Conservation (phyloP, 2,329 filamentous ascomycete species). For the Verticillium klebahnii region DNA sequence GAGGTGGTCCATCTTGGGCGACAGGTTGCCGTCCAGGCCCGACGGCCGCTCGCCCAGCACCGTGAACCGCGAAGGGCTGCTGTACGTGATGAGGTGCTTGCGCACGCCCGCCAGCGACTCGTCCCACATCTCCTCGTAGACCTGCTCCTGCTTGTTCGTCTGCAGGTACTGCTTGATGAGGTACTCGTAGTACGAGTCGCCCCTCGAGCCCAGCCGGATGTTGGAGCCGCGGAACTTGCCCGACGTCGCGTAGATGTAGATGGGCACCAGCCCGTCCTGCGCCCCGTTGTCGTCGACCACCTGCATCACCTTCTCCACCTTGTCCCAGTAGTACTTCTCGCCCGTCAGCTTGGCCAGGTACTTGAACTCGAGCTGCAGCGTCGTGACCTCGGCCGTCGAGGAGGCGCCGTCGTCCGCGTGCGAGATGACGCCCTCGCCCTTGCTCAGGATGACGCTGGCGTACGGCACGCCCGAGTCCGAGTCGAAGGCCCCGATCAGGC, state of each 20-base stretch:
- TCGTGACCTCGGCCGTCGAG: conserved; percentile 90
- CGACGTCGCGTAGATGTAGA: conserved; percentile 76
- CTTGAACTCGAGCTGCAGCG: conserved; percentile 92
- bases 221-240: conserved; percentile 80
- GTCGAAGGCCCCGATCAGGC: conserved; percentile 82
- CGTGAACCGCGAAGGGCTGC: conserved; percentile 73
- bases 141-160: conserved; percentile 76
- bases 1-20: conserved; percentile 95
- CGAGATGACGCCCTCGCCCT: conserved; percentile 69
- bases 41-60: conserved; percentile 80
- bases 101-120: conserved; percentile 80
- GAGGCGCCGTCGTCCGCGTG: conserved; percentile 84
- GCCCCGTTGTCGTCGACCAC: conserved; percentile 78
- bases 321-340: conserved; percentile 88
- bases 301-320: conserved; percentile 86
- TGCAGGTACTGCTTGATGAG: conserved; percentile 98
- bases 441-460: conserved; percentile 83
- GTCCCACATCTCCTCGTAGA: conserved; percentile 92
- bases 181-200: conserved; percentile 98
- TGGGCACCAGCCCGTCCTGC: conserved; percentile 81
- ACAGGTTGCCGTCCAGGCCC: conserved; percentile 62
- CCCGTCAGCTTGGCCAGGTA: conserved; percentile 93
- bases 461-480: conserved; percentile 82
- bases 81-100: conserved; percentile 90
- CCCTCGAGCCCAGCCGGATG: conserved; percentile 86